A percentile compares a stretch with the other conserved stretches of the same genome.
Evolutionary conservation across 306 rosid genomes (phyloP).

Genomic region (Neltuma alba): DNA sequence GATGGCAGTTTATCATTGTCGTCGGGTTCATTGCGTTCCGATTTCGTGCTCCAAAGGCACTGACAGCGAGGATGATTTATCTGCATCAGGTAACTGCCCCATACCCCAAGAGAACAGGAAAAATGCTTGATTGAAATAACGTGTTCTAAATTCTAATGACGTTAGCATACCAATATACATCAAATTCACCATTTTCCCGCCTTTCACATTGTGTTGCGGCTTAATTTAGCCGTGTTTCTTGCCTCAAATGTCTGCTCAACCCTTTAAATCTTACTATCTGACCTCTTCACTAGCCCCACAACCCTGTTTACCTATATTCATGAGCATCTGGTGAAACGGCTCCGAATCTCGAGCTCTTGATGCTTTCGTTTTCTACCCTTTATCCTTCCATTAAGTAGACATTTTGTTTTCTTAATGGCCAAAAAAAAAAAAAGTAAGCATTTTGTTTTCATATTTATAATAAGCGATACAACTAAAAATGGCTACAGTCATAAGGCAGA

Average conservation of each 20-base stretch:
- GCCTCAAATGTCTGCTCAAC: not conserved
- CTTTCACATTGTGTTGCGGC: not conserved
- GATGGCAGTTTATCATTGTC: conserved; percentile 47
- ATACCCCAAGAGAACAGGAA: not conserved
- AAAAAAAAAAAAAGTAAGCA: no score
- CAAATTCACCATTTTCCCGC: not conserved
- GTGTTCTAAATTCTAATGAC: conserved; percentile 9
- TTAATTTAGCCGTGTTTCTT: not conserved
- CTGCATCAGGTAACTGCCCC: conserved; percentile 55
- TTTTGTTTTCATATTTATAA: not conserved
- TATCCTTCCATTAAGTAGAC: not conserved
- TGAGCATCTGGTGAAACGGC: not conserved
- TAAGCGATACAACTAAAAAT: not conserved
- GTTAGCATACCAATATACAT: not conserved
- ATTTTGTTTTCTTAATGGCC: not conserved
- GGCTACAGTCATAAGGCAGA: not conserved
- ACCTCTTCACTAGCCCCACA: not conserved
- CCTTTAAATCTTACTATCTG: not conserved
- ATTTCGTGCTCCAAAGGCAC: conserved; percentile 55
- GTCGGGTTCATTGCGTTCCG: conserved; percentile 42
- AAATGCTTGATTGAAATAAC: not conserved
- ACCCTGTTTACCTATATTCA: not conserved
- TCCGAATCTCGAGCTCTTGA: not conserved
- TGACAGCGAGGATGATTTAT: conserved; percentile 48
- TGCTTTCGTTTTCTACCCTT: not conserved